Base-by-base conservation (phyloP, 805 yeast genomes). In the Saccharomycopsis sp. region DNA sequence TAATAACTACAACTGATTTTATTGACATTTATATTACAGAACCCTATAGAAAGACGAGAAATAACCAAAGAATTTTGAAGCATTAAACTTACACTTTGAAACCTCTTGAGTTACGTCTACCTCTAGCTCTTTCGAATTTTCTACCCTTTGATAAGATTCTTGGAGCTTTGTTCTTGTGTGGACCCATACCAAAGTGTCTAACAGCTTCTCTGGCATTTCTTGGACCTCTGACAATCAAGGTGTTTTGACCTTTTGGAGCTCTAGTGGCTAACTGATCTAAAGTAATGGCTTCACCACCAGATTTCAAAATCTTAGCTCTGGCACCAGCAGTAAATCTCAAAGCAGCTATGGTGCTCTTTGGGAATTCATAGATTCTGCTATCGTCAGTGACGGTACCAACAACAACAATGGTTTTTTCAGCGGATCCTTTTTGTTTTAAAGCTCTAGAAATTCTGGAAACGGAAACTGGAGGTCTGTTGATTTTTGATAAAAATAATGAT, bases 81-180 rank as follows among this genome's bases (percentile, higher is more conserved):
- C n/a, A n/a, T n/a, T n/a, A n/a, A n/a, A n/a, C n/a, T 86, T 89
- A 92, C 74, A 92, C 99, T 84, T 92, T 92, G 98, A 92, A 92
- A 77, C 95, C 99, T 81, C 94, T 87, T 58, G 97, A 88, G 70
- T 76, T 81, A 77, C 99, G 80, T 73, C 82, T 94, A 81, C 99
- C 99, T 85, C 99, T 92, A 63, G 96, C 99, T 74, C 92, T 87
- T 81, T 92, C 98, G 81, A 92, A 92, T 77, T 92, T 92, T 82
- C 97, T 92, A 70, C 99, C 99, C 70, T 76, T 87, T 52, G 97
- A 89, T 64, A 71, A 62, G 70, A 92, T 80, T 77, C 94, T 87
- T 74, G 99, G 99, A 64, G 97, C 97, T 86, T 92, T 92, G 75
- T 77, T 73, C 80, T 86, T 86, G 94, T 92, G 98, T 65, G 99